Base-by-base conservation (phyloP, 106 monocot species). In the Dactylorhiza incarnata region DNA sequence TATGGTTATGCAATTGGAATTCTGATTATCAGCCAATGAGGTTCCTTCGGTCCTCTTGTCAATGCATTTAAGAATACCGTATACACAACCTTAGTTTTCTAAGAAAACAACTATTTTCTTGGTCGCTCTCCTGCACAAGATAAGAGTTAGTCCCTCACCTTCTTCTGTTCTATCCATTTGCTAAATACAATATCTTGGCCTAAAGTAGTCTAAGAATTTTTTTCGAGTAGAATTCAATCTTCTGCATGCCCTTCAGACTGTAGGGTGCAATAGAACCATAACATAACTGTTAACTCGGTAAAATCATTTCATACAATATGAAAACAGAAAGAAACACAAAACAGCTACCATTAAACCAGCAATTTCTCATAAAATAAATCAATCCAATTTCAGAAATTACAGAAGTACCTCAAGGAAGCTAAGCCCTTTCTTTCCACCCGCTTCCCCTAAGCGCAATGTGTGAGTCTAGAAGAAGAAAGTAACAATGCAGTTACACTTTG, bases 331-430 rank as follows among this genome's bases (percentile, higher is more conserved):
- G 37, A 37, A 1, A 37, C 37, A 6, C 29, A 65, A 65, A 52
- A 23, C 29, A 65, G 3, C 12, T 29, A 11, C 65, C 29, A 11
- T 26, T 29, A 65, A 65, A 26, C 29, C 65, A 65, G 24, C 11
- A 65, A 29, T 5, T 65, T 29, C 65, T 11, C 29, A 13, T 58
- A 65, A 26, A 65, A 65, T 13, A 9, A 29, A 26, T 65, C 26
- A 29, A 65, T 29, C 12, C 24, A 65, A 65, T 65, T n/a, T 46
- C 43, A n/a, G 1, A 45, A n/a, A 45, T 46, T 46, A 69, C 17
- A 16, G 7, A 49, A 20, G 48, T 74, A 95, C 95, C 93, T 97
- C 85, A 53, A 97, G 46, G 71, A 97, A 97, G 52, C 91, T 85
- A 70, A 97, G 80, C 49, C 77, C 89, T 49, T 85, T 89, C 58